Base-by-base conservation (phyloP, 2,329 filamentous ascomycete genomes). In the Sarocladium kiliense region DNA sequence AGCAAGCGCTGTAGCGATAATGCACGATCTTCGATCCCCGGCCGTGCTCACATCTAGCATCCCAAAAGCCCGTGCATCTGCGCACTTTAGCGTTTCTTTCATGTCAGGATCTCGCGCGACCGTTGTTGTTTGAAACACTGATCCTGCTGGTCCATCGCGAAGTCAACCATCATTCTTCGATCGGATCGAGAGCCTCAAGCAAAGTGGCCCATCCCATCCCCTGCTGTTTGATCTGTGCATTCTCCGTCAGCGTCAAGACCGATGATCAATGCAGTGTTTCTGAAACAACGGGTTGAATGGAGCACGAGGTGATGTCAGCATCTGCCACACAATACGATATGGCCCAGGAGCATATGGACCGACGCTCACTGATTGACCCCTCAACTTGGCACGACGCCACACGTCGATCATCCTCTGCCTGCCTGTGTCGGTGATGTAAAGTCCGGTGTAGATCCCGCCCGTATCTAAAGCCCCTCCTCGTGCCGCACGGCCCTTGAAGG, bases 301-400 rank as follows among this genome's bases (percentile, higher is more conserved):
- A n/a, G n/a, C 7, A 44, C 44, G 3, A n/a, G 7, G 30, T 51
- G 47, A 51, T 51, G 47, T 51, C 26, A 51, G 47, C n/a, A 30
- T 18, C 37, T 41, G 14, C 37, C 14, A 16, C 5, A 6, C n/a
- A 41, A n/a, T n/a, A n/a, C n/a, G n/a, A n/a, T n/a, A n/a, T n/a
- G n/a, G n/a, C n/a, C n/a, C n/a, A n/a, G n/a, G n/a, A n/a, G n/a
- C n/a, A n/a, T n/a, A n/a, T n/a, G n/a, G n/a, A n/a, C n/a, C n/a
- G n/a, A n/a, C n/a, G n/a, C n/a, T n/a, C n/a, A n/a, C n/a, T n/a
- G n/a, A n/a, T n/a, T n/a, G n/a, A n/a, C 26, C 44, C 23, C 44
- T 49, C 44, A 49, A 9, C 44, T 16, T 49, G 44, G 19, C n/a
- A 49, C 23, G 11, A 19, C 23, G 44, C 26, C 27, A 34, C 26